Percentiles rank a stretch among this genome's conserved stretches.
Evolutionary conservation across 1,139 yeast genomes (phyloP).

Genomic region (Nakaseomyces kungkrabaensis): DNA sequence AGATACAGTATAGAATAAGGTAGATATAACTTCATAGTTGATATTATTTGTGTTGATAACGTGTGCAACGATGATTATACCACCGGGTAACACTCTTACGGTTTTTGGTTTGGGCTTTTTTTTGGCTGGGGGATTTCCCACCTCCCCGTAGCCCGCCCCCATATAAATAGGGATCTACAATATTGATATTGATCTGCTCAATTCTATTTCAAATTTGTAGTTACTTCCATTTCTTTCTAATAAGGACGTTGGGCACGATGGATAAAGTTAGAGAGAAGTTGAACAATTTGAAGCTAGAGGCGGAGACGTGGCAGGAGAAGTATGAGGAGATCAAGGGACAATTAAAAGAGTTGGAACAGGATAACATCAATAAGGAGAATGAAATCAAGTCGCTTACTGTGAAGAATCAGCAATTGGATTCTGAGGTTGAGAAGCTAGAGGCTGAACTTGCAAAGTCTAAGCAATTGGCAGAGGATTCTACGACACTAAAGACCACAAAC

Average conservation of each 20-base stretch:
- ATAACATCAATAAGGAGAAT: constrained; percentile 83
- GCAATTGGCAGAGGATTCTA: constrained; percentile 87
- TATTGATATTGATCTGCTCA: too few species aligned
- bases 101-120: too few species aligned
- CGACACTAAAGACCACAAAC: constrained; percentile 78
- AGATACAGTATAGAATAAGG: too few species aligned
- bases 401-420: constrained; percentile 84
- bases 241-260: constrained; percentile 11
- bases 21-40: too few species aligned
- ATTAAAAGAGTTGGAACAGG: constrained; percentile 62
- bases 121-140: too few species aligned
- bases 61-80: too few species aligned
- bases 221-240: too few species aligned
- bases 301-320: constrained; percentile 96
- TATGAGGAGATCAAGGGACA: constrained; percentile 76
- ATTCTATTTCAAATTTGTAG: too few species aligned
- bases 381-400: constrained; percentile 84
- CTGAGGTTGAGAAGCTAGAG: constrained; percentile 78
- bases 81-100: too few species aligned
- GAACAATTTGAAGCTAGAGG: constrained; percentile 82
- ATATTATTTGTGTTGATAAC: too few species aligned
- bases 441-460: constrained; percentile 66
- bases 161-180: too few species aligned
- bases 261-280: constrained; percentile 45
- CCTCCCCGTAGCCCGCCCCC: too few species aligned